Evolutionary conservation across 169 alveolate species (phyloP), one percentile per base, ranked within the genome.

Genomic region (Cryptosporidium ryanae): DNA sequence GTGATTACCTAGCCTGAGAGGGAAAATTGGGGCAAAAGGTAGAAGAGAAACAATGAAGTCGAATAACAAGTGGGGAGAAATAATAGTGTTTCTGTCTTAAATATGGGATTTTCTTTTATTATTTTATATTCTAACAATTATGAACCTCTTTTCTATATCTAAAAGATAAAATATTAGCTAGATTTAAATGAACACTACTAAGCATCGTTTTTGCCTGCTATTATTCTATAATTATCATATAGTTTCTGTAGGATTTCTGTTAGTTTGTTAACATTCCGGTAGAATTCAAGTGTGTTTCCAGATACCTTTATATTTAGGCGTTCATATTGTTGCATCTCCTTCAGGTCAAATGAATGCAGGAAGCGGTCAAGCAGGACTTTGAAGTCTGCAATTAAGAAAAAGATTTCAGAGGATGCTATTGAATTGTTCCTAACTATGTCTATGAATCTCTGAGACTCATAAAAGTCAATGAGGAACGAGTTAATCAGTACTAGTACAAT

Each of bases 131-230:
- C n/a, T n/a, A n/a, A n/a, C n/a, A n/a, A 38, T 38, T 38, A 38
- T 10, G 46, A 1, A 38, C 46, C 8, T 38, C 8, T 38, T 38
- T 38, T 38, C 46, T 38, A 38, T 10, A 6, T 38, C 8, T 38
- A 6, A 38, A 38, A 6, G 46, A 38, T 38, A 38, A 38, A 38
- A 38, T 38, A 38, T 10, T 38, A 38, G 8, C 46, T 4, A 10
- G 8, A 10, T 38, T 4, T 38, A 10, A 38, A 38, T 10, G 46
- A 38, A 38, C 46, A 38, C 46, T n/a, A n/a, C 25, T 76, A 76
- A 21, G 87, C 87, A 76, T 76, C 87, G 48, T 76, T 76, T 0
- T 61, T 76, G 17, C 76, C 65, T 59, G 87, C 87, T 32, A 76
- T 76, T 5, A 61, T 59, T 76, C 87, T 57, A 38, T 76, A 76